Percentiles rank a stretch among this genome's conserved stretches.
These are phyloP conservation scores for Auricularia heimuer DNA, from an alignment of 768 basidiomycete species.

Conservation along the genomic window DNA sequence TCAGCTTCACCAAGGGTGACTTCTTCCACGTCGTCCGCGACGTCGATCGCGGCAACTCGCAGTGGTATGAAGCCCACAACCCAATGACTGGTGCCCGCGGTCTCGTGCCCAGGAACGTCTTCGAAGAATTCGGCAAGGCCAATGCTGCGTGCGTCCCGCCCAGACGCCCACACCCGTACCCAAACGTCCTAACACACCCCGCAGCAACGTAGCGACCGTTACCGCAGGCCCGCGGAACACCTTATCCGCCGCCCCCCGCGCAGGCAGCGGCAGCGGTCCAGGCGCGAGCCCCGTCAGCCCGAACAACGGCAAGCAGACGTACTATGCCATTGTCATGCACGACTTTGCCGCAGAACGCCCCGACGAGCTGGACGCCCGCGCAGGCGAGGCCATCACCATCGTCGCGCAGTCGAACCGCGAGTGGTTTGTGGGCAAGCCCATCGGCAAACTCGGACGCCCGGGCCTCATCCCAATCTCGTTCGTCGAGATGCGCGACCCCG, in stretches of 20 bases:
- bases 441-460: slow-evolving; percentile 87
- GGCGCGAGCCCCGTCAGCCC: slow-evolving; percentile 15
- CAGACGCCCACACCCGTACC: slow-evolving; percentile 5
- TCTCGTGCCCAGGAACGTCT: slow-evolving; percentile 75
- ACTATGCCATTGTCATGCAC: slow-evolving; percentile 92
- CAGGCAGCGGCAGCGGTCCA: neutral
- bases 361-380: slow-evolving; percentile 92
- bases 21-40: slow-evolving; percentile 94
- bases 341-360: slow-evolving; percentile 93
- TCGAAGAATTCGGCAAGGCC: slow-evolving; percentile 83
- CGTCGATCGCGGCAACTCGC: slow-evolving; percentile 35
- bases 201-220: neutral
- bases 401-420: slow-evolving; percentile 99
- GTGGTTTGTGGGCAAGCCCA: slow-evolving; percentile 99
- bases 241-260: slow-evolving; percentile 20
- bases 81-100: slow-evolving; percentile 86
- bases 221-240: slow-evolving; percentile 5
- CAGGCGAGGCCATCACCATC: slow-evolving; percentile 89
- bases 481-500: slow-evolving; percentile 91
- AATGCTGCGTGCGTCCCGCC: slow-evolving; percentile 42
- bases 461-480: slow-evolving; percentile 96
- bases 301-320: slow-evolving; percentile 44
- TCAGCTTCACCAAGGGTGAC: slow-evolving; percentile 88
- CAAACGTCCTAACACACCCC: neutral
- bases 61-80: slow-evolving; percentile 92